Evolutionary conservation across 2,329 filamentous ascomycete species (phyloP), one percentile per base, ranked within the genome.

Genomic region (Blumeria graminis): DNA sequence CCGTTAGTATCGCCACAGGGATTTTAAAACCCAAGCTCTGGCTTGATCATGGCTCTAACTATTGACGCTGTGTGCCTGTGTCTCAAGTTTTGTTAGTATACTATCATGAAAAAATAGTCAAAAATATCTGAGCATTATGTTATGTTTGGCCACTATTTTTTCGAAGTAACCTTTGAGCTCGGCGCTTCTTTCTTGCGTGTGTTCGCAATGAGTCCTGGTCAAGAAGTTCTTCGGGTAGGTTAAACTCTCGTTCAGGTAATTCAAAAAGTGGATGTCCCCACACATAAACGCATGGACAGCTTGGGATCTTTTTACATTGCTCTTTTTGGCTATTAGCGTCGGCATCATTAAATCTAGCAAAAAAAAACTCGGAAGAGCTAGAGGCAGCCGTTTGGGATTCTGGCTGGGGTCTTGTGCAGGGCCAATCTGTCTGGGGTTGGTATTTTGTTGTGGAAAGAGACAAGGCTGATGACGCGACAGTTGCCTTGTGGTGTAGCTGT

Each of bases 231-330:
- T 76, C 72, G 0, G 89, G 86, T 55, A 94, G 70, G 57, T 78
- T 74, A 65, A 95, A 96, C 45, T 94, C 85, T 35, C 66, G 66
- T 65, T 85, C 77, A 5, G 71, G 67, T 57, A 83, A 71, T 13
- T 94, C 86, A 0, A 89, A 89, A 18, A 96, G 69, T 0, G 84
- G 76, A 32, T 82, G 77, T 0, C 90, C 90, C 76, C 92, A 96
- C 3, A 89, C 90, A 52, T 83, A 73, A 14, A 81, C 74, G 55
- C 76, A 84, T 55, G 38, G 38, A 41, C 11, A 41, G n/a, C 38
- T 41, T 16, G 3, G 11, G 38, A 18, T 48, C 5, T 48, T 22
- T 48, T 22, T 48, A 43, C 6, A 16, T 43, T 13, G 6, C 39
- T 6, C 86, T 76, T 57, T 74, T 76, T 67, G 33, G 71, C 65